phyloP scores from a whole-genome alignment of 805 yeast genomes.

The Candida lessepsii region DNA sequence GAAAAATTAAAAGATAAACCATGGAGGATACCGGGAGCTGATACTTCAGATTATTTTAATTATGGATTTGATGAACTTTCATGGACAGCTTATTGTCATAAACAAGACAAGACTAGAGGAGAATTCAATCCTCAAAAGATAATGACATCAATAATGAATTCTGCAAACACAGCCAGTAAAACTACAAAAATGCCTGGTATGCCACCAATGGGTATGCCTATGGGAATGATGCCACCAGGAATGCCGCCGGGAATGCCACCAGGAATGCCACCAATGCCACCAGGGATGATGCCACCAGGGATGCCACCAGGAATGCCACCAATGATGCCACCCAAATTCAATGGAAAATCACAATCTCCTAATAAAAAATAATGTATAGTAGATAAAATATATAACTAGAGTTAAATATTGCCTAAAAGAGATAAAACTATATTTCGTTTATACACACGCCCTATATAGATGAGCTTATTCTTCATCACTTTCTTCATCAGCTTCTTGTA shows the following conservation, averaged over 20 bases:
- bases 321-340: constrained; percentile 12
- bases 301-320: constrained; percentile 18
- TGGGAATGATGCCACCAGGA: constrained; percentile 16
- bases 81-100: constrained; percentile 89
- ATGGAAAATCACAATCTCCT: background rate
- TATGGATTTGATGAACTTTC: constrained; percentile 95
- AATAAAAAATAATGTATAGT: constrained; percentile 1
- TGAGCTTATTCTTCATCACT: constrained; percentile 55
- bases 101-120: constrained; percentile 77
- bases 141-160: constrained; percentile 57
- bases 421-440: no score
- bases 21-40: constrained; percentile 98
- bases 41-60: constrained; percentile 89
- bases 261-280: constrained; percentile 20
- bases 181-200: constrained; percentile 18
- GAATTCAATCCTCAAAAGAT: constrained; percentile 82
- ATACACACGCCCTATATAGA: background rate
- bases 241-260: constrained; percentile 18
- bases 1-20: constrained; percentile 90
- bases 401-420: background rate
- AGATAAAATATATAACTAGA: background rate
- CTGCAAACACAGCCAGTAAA: constrained; percentile 19
- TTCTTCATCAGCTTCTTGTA: constrained; percentile 88
- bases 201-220: constrained; percentile 17
- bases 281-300: constrained; percentile 17